Percentiles rank a stretch among this genome's conserved stretches.
Conservation (phyloP, 139 green algal species). For the Volvox africanus region DNA sequence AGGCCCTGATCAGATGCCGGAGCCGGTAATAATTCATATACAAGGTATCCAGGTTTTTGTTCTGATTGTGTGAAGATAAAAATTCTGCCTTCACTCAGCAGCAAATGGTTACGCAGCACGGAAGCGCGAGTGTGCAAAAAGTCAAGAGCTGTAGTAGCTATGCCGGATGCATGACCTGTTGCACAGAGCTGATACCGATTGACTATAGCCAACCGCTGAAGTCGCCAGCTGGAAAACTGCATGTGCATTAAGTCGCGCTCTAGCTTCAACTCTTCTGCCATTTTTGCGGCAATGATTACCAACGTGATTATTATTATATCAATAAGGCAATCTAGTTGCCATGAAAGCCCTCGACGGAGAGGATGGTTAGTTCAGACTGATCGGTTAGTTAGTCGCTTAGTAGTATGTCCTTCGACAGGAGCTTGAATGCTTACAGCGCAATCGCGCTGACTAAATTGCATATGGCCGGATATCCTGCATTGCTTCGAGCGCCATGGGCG, state of each 20-base stretch:
- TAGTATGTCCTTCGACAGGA: neutral
- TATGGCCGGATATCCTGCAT: neutral
- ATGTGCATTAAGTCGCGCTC: conserved; percentile 14
- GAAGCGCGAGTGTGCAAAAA: conserved; percentile 57
- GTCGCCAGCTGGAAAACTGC: conserved; percentile 22
- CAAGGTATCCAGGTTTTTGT: neutral
- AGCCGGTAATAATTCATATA: conserved; percentile 14
- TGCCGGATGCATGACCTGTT: neutral
- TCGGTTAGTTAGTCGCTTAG: neutral
- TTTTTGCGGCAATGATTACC: neutral
- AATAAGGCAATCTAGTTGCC: neutral
- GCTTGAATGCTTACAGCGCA: neutral
- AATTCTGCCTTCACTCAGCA: conserved; percentile 46
- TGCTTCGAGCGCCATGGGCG: neutral
- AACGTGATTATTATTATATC: neutral
- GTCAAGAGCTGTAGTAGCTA: conserved; percentile 20
- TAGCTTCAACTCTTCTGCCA: conserved; percentile 1
- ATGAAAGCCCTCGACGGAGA: neutral
- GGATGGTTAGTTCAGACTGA: neutral
- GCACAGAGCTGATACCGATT: neutral
- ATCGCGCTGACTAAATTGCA: neutral
- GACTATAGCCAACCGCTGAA: neutral
- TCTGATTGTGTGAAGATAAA: conserved; percentile 47
- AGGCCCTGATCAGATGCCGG: neutral
- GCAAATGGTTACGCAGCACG: conserved; percentile 58